A percentile compares a stretch with the other conserved stretches of the same genome.
phyloP scores from a whole-genome alignment of 495 filamentous ascomycete species.

The Neurospora tetraspora region DNA sequence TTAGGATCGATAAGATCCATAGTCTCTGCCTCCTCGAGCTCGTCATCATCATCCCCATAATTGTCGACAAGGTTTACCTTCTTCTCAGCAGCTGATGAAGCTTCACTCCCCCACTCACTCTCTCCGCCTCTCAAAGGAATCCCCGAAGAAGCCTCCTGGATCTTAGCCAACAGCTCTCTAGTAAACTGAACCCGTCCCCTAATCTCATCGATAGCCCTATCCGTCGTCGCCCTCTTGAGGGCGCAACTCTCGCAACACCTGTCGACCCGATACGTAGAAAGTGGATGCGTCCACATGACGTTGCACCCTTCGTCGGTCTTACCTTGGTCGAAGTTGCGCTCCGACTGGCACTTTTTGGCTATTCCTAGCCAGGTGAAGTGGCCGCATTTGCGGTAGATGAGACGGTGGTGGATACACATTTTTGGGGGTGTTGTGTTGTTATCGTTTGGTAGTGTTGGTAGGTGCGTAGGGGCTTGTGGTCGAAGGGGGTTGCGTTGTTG shows the following conservation, averaged over 20 bases:
- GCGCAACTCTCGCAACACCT: constrained; percentile 11
- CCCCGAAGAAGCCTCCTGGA: not conserved
- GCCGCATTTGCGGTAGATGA: constrained; percentile 15
- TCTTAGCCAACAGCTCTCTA: constrained; percentile 1
- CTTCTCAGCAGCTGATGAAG: not conserved
- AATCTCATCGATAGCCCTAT: not conserved
- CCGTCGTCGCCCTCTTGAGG: not conserved
- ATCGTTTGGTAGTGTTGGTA: not conserved
- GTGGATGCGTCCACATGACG: constrained; percentile 14
- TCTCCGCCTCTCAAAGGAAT: not conserved
- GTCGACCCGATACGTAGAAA: constrained; percentile 7
- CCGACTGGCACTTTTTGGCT: constrained; percentile 8
- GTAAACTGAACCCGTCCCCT: constrained; percentile 4
- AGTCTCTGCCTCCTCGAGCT: not conserved
- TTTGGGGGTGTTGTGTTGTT: not conserved
- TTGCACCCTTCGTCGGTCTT: constrained; percentile 11
- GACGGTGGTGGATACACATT: constrained; percentile 23
- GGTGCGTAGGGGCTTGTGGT: not conserved
- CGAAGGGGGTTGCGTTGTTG: not conserved
- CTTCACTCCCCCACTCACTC: not conserved
- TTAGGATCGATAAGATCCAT: not conserved
- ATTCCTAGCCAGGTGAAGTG: constrained; percentile 15
- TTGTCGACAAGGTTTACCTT: not conserved
- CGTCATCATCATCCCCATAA: not conserved
- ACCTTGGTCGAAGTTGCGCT: constrained; percentile 9